Base-by-base conservation (phyloP, 179 eudicot species). In the Corrigiola litoralis region DNA sequence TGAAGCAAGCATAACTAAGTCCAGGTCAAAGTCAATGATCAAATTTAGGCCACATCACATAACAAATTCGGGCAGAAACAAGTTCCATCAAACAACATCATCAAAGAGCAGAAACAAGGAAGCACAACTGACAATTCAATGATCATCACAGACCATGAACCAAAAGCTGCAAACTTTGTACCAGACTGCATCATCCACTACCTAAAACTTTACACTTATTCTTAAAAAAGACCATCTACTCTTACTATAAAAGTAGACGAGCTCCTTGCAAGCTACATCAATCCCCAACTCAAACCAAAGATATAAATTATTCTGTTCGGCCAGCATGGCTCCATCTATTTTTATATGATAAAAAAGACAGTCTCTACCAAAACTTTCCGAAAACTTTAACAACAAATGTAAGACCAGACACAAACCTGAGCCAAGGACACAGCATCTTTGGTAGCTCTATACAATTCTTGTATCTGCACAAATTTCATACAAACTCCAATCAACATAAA, bases 371-470 rank as follows among this genome's bases (percentile, higher is more conserved):
- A 32, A 33, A n/a, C n/a, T n/a, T n/a, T n/a, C n/a, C n/a, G n/a
- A n/a, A n/a, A n/a, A n/a, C n/a, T n/a, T n/a, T n/a, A n/a, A 28
- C 46, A 62, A 3, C 27, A 64, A 54, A 73, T 25, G 38, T 68
- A 67, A 58, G 60, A 67, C 47, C 48, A 67, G 50, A 75, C 67
- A 79, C 80, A 79, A 79, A 95, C 99, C 99, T 95, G 99, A 73
- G 97, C 99, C 37, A 95, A 78, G 40, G 99, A 95, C 58, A 85
- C 73, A 42, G 88, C 87, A 84, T 82, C 97, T 73, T 88, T 85
- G 54, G 69, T 74, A 72, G 83, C 79, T 78, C 96, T 72, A 71
- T 72, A 72, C 81, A 91, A 58, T 66, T 86, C 83, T 73, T 95
- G 99, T 72, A 95, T 88, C 97, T 95, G 87, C 74, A 79, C 34